These are phyloP conservation scores for Aspergillus jensenii DNA, from an alignment of 2,329 filamentous ascomycete genomes.

Conservation along the genomic window DNA sequence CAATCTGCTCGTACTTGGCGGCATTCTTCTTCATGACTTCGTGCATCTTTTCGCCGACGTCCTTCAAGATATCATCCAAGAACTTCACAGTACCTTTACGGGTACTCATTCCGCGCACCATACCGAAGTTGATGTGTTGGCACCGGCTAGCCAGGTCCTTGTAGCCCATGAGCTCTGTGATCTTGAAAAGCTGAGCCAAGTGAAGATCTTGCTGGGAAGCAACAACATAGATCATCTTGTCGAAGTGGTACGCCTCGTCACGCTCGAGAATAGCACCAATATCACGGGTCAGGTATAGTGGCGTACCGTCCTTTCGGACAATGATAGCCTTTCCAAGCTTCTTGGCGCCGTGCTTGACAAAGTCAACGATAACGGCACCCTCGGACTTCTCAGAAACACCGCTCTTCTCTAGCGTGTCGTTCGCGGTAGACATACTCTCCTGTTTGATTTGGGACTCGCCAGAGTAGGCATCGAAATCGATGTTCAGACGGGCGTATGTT, in stretches of 20 bases:
- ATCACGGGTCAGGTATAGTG: constrained; percentile 68
- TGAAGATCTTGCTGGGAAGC: constrained; percentile 65
- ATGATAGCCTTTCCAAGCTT: constrained; percentile 68
- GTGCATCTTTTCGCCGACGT: constrained; percentile 94
- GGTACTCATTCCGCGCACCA: constrained; percentile 66
- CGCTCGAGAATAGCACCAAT: constrained; percentile 66
- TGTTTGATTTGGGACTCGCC: constrained; percentile 67
- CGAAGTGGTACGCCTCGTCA: constrained; percentile 61
- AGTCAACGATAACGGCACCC: constrained; percentile 67
- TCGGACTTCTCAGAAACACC: constrained; percentile 64
- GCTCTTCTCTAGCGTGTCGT: constrained; percentile 58
- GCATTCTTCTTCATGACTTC: constrained; percentile 92
- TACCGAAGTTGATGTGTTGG: constrained; percentile 66
- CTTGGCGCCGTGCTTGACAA: constrained; percentile 66
- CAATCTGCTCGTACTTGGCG: constrained; percentile 86
- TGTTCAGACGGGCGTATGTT: constrained; percentile 65
- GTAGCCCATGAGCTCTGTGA: constrained; percentile 60
- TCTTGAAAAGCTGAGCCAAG: constrained; percentile 65
- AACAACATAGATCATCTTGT: constrained; percentile 69
- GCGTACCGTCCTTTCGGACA: constrained; percentile 66
- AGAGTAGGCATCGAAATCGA: constrained; percentile 65
- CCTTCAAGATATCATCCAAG: constrained; percentile 69
- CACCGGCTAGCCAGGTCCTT: constrained; percentile 60
- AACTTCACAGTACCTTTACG: constrained; percentile 73
- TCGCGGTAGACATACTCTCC: constrained; percentile 62